phyloP scores from a whole-genome alignment of 768 basidiomycete genomes.

The Suillus clintonianus region DNA sequence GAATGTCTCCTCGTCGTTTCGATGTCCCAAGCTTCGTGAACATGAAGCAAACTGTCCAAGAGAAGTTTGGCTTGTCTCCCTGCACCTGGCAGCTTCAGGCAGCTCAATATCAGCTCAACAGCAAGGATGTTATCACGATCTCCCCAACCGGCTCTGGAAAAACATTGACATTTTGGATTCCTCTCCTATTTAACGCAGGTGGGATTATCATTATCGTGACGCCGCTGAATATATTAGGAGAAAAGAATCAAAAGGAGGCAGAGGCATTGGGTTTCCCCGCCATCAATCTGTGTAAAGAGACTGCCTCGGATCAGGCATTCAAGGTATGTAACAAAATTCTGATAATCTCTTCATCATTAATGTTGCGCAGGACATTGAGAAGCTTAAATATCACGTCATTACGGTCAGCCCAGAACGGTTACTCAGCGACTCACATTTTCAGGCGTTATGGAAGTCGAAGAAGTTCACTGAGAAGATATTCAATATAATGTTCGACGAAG shows the following conservation, averaged over 20 bases:
- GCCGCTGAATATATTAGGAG: conserved; percentile 12
- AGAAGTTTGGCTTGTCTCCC: conserved; percentile 1
- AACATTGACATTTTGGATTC: conserved; percentile 14
- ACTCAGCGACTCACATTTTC: conserved; percentile 13
- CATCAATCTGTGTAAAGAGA: conserved; percentile 10
- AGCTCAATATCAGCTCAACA: conserved; percentile 1
- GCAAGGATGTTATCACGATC: conserved; percentile 10
- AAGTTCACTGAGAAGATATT: conserved; percentile 24
- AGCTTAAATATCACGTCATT: conserved; percentile 24
- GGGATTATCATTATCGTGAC: conserved; percentile 14
- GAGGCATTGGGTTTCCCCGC: conserved; percentile 7
- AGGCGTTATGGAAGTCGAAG: conserved; percentile 19
- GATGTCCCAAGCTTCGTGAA: not conserved
- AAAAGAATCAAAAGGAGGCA: conserved; percentile 1
- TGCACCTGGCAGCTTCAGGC: conserved; percentile 5
- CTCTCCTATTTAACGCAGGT: conserved; percentile 9
- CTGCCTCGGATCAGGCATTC: conserved; percentile 7
- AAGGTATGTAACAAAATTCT: not conserved
- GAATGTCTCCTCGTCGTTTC: not conserved
- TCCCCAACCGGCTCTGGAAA: conserved; percentile 12
- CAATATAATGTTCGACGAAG: conserved; percentile 39
- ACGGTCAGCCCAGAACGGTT: conserved; percentile 31
- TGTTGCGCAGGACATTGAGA: conserved; percentile 24
- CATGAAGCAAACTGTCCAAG: conserved; percentile 1
- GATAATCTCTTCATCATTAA: not conserved